Conservation (phyloP, 1,284 basidiomycete genomes). For the Trichosporon sp. region DNA sequence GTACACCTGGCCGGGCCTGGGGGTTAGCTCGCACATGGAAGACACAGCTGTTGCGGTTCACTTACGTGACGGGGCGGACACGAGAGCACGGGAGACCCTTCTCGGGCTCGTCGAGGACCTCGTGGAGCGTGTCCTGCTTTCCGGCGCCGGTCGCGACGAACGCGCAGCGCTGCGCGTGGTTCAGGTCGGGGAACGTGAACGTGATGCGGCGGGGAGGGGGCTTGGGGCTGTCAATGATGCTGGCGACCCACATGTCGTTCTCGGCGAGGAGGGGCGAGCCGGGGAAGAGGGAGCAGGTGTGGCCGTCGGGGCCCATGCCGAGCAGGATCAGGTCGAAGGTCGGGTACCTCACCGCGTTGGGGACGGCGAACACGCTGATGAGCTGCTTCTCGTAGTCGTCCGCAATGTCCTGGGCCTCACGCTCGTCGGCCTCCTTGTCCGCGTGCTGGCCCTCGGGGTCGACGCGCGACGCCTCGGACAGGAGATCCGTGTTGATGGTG, state of each 20-base stretch:
- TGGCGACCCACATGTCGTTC: constrained; percentile 90
- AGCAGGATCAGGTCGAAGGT: constrained; percentile 92
- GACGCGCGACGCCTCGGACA: constrained; percentile 59
- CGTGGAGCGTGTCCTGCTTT: constrained; percentile 77
- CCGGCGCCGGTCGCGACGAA: constrained; percentile 84
- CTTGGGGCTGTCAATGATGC: constrained; percentile 91
- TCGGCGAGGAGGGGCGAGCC: constrained; percentile 82
- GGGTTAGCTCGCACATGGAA: background rate
- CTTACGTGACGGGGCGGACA: constrained; percentile 69
- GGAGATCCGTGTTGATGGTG: constrained; percentile 71
- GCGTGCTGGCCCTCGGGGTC: constrained; percentile 58
- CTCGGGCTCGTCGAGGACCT: constrained; percentile 79
- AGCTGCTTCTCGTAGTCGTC: constrained; percentile 94
- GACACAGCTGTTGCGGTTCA: constrained; percentile 10
- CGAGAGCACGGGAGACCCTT: constrained; percentile 77
- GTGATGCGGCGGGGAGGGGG: constrained; percentile 88
- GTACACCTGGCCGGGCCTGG: constrained; percentile 75
- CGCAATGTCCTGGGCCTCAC: constrained; percentile 76
- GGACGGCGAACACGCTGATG: constrained; percentile 84
- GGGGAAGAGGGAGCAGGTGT: constrained; percentile 96
- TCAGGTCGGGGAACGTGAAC: constrained; percentile 73
- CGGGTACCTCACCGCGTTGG: constrained; percentile 81
- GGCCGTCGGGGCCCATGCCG: constrained; percentile 92
- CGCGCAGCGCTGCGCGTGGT: constrained; percentile 81
- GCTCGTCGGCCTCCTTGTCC: constrained; percentile 53